phyloP scores from a whole-genome alignment of 345 rosid species.

The sweet orange (Citrus sinensis) region DVS_A1.0 CM039169.1:6519001-6519500 shows the following conservation, averaged over 20 bases:
- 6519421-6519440: not conserved
- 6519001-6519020: not conserved
- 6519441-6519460: not conserved
- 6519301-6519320: not conserved
- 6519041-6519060: not conserved
- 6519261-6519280: not conserved
- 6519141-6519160: not conserved
- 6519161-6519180: not conserved
- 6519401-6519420: not conserved
- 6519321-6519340: not conserved
- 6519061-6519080: not conserved
- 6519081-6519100: not conserved
- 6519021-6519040: not conserved
- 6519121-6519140: not conserved
- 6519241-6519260: not conserved
- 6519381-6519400: not conserved
- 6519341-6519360: not conserved
- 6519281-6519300: not conserved
- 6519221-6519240: not conserved
- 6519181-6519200: not conserved
- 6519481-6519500: not conserved
- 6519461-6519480: not conserved
- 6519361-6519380: not conserved
- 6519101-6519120: not conserved
- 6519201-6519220: not conserved